Evolutionary conservation across 1,284 basidiomycete species (phyloP), one percentile per base, ranked within the genome.

Genomic region (Ganoderma lucidum): DNA sequence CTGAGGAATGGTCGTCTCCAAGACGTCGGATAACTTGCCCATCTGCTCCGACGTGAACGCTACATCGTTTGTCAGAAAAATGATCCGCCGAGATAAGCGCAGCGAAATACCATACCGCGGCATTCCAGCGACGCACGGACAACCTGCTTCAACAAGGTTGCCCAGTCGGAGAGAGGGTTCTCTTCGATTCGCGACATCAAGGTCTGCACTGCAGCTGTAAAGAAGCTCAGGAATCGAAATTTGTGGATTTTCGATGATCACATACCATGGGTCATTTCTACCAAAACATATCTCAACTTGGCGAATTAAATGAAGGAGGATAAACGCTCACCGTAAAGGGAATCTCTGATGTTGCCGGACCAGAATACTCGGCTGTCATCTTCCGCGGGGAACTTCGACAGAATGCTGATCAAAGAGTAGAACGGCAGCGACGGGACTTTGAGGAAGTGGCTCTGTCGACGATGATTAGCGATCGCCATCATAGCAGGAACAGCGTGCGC

Each of bases 381-480:
- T 74, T 93, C 91, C 37, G 84, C 81, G 0, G 92, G 92, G 80
- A 94, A 92, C 79, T 94, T 95, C 73, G 85, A 86, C 70, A 95
- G 78, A 62, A 93, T 84, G 68, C 90, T 91, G 66, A 90, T 85
- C 61, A 95, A 83, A 10, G 86, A 88, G 78, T 93, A 88, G 83
- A 93, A 94, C 1, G 93, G 93, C 59, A 95, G 84, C 0, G 87
- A 90, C 8, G 93, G 90, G 39, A 92, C 91, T 81, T 95, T 95
- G 73, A 95, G 83, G 83, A 94, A 95, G 78, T 93, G 93, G 39
- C 92, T 90, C 92, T 94, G 73, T 4, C 64, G 48, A 23, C 61
- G 61, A 39, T 19, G 9, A 64, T 73, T 44, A 70, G 66, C 35
- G 55, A 42, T 39, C 44, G 61, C 67, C 19, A 65, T 65, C 45